Base-by-base conservation (phyloP, 108 stramenopile genomes). In the Skeletonema grethae region DNA sequence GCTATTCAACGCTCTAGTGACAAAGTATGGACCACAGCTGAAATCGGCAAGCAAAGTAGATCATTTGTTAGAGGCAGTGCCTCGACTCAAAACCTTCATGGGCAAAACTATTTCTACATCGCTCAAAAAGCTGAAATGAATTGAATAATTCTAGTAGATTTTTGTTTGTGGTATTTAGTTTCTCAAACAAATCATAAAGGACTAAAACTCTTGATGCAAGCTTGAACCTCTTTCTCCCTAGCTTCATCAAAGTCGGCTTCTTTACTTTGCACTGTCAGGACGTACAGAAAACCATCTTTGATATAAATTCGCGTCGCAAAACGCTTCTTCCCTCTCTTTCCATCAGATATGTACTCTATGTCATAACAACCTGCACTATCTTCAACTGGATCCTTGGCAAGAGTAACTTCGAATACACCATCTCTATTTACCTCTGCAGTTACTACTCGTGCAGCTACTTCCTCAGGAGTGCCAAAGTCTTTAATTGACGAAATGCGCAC, bases 381-480 rank as follows among this genome's bases (percentile, higher is more conserved):
- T 48, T 82, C 80, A 1, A 70, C 59, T n/a, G 90, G 87, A 86
- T 94, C 92, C 70, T 83, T 75, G 36, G 81, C 67, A 55, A 94
- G 48, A 7, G 88, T 94, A 10, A 94, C 92, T 61, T 88, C 81
- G 76, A 91, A 91, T 38, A 94, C 84, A 3, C 92, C 92, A 71
- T 94, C 92, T 32, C 92, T 79, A 73, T 90, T 94, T 12, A 94
- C 75, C 82, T 94, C 92, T 10, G 92, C 90, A 25, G 86, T 87
- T 7, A 94, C 92, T 2, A 94, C 90, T 18, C 87, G 72, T 30
- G 92, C 92, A 7, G 92, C 92, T 10, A 94, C 90, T 76, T 91
- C 86, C 66, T 86, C 84, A 30, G 92, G 90, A 34, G 90, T 87
- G 9, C 92, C 92, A 86, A 94, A 94, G 69, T 90, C 29, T 62